Percentiles rank a stretch among this genome's conserved stretches.
Evolutionary conservation across 768 basidiomycete genomes (phyloP).

Genomic region (Psilocybe azurescens): DNA sequence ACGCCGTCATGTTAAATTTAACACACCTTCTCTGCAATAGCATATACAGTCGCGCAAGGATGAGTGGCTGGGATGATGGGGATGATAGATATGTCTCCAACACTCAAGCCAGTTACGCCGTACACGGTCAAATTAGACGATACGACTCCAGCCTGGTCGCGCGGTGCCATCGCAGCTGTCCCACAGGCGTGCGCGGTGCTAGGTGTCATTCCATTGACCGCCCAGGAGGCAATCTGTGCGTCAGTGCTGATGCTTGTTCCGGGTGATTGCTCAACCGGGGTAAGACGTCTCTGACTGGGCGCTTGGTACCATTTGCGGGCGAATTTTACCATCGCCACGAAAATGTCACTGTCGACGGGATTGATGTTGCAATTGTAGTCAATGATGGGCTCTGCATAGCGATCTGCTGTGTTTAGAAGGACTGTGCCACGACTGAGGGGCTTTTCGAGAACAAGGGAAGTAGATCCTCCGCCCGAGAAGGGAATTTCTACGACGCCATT

Average conservation of each 20-base stretch:
- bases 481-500: conserved; percentile 16
- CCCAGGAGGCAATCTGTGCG: conserved; percentile 7
- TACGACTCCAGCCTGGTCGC: conserved; percentile 11
- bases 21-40: conserved; percentile 15
- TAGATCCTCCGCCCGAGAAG: conserved; percentile 7
- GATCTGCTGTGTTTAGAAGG: conserved; percentile 15
- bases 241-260: conserved; percentile 9
- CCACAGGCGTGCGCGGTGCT: conserved; percentile 9
- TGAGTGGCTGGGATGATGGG: conserved; percentile 18
- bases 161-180: conserved; percentile 10
- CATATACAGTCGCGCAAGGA: conserved; percentile 14
- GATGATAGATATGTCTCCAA: conserved; percentile 18
- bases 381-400: conserved; percentile 11
- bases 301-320: conserved; percentile 12
- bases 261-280: conserved; percentile 8
- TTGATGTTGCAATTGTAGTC: conserved; percentile 17
- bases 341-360: conserved; percentile 13
- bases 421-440: conserved; percentile 19
- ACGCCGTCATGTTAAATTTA: neutral
- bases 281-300: neutral
- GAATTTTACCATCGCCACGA: conserved; percentile 12
- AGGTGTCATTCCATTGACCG: neutral
- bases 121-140: conserved; percentile 14
- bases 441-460: conserved; percentile 12
- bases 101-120: conserved; percentile 17